Conservation (phyloP, 2,329 filamentous ascomycete genomes). For the Eurotiales sp. region DNA sequence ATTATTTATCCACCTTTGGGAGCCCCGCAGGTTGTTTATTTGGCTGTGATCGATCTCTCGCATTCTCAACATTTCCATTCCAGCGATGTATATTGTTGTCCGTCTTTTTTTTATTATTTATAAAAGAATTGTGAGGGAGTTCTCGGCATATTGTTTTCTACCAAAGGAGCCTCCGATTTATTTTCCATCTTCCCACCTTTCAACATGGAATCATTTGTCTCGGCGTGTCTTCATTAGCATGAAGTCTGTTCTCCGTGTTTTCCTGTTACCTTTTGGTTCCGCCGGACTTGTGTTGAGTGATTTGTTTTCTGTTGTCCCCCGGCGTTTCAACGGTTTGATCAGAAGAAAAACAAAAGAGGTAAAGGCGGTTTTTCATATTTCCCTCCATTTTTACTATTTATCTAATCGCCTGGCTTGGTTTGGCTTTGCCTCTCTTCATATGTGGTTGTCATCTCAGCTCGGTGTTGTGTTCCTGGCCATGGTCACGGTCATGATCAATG, state of each 20-base stretch:
- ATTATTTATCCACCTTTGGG: background rate
- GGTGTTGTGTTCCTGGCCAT: background rate
- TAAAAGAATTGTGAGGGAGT: background rate
- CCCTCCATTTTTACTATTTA: conserved; percentile 3
- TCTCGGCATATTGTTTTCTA: background rate
- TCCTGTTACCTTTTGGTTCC: conserved; percentile 1
- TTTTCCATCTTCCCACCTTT: background rate
- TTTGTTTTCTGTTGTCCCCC: background rate
- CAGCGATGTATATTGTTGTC: conserved; percentile 14
- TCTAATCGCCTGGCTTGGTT: too few relatives aligned
- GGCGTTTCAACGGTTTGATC: background rate
- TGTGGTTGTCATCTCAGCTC: background rate
- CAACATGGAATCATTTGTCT: conserved; percentile 3
- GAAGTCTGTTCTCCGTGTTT: background rate
- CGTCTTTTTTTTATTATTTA: background rate
- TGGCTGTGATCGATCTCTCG: background rate
- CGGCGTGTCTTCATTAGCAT: conserved; percentile 4
- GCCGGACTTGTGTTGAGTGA: background rate
- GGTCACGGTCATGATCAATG: too few relatives aligned
- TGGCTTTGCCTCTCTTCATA: background rate
- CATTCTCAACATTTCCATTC: conserved; percentile 4
- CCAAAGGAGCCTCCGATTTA: background rate
- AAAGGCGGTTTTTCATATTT: background rate
- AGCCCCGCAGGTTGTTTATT: background rate
- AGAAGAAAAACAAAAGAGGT: background rate